Conservation (phyloP, 106 monocot genomes). For the Vanilla planifolia region DNA sequence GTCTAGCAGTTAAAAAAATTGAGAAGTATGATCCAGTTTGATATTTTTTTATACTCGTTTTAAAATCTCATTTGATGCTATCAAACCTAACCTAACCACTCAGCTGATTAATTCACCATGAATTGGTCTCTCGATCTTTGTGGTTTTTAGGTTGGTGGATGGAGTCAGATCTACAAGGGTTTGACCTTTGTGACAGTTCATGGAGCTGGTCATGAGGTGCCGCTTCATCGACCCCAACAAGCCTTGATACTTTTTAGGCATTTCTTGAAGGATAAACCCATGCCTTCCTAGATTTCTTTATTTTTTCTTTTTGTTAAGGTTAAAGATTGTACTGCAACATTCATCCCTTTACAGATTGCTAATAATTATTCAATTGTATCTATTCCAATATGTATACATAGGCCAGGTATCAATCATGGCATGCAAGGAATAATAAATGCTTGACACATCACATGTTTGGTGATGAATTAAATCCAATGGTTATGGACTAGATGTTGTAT, state of each 20-base stretch:
- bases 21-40: neutral
- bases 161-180: conserved; percentile 90
- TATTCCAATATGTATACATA: neutral
- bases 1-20: conserved; percentile 5
- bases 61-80: too few species aligned
- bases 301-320: neutral
- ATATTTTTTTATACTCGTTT: neutral
- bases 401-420: neutral
- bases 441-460: too few species aligned
- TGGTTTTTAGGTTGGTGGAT: conserved; percentile 72
- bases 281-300: conserved; percentile 25
- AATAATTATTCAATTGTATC: neutral
- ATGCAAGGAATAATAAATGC: neutral
- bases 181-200: conserved; percentile 66
- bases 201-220: conserved; percentile 95
- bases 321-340: neutral
- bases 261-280: conserved; percentile 66
- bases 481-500: too few species aligned
- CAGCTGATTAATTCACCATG: neutral
- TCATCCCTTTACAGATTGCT: neutral
- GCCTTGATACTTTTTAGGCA: conserved; percentile 79
- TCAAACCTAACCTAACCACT: too few species aligned
- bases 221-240: conserved; percentile 72
- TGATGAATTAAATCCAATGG: too few species aligned
- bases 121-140: neutral